Evolutionary conservation across 495 filamentous ascomycete genomes (phyloP).

Genomic region (Penicillium odoratum): DNA sequence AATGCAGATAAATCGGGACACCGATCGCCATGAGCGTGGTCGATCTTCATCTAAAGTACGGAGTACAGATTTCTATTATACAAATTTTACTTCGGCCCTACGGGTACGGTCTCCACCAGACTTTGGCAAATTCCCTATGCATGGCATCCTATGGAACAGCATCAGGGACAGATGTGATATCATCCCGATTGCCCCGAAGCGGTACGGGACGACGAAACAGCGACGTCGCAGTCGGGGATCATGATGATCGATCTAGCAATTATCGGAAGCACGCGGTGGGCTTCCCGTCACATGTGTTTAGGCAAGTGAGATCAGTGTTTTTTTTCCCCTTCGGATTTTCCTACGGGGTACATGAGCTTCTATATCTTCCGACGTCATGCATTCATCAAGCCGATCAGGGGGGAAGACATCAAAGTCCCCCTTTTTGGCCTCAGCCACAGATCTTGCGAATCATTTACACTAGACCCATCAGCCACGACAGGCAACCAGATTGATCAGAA

Average conservation of each 20-base stretch:
- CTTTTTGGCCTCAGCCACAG: constrained; percentile 19
- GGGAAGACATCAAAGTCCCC: constrained; percentile 3
- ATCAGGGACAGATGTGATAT: neutral
- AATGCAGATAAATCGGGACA: neutral
- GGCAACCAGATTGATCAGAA: constrained; percentile 19
- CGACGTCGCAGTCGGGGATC: constrained; percentile 4
- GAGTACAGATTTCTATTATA: neutral
- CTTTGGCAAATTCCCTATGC: neutral
- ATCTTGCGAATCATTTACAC: constrained; percentile 14
- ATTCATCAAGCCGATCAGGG: constrained; percentile 11
- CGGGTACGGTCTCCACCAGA: neutral
- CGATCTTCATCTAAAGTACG: neutral
- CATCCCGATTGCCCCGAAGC: neutral
- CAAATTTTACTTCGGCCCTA: neutral
- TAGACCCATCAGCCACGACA: constrained; percentile 19
- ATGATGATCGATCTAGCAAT: constrained; percentile 1
- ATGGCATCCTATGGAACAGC: constrained; percentile 1
- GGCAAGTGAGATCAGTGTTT: neutral
- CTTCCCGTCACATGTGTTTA: neutral
- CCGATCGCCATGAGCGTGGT: neutral
- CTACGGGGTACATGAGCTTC: neutral
- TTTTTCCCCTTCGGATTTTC: neutral
- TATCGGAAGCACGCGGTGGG: constrained; percentile 1
- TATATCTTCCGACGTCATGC: constrained; percentile 19
- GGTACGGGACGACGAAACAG: neutral